These are phyloP conservation scores for Termitomyces eurrhizus DNA, from an alignment of 768 basidiomycete species.

Conservation along the genomic window DNA sequence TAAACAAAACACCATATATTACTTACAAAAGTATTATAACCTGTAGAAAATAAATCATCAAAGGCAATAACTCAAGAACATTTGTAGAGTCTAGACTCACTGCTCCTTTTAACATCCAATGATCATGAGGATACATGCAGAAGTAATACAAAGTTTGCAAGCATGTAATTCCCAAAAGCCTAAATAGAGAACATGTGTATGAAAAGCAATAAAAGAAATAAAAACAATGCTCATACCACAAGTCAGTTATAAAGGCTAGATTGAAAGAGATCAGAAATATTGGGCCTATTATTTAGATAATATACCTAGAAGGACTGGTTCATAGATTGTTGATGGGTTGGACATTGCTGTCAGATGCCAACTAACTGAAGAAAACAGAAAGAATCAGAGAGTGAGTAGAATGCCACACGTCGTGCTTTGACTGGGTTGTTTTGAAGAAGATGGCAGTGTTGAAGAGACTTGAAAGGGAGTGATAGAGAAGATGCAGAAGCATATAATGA, in stretches of 20 bases:
- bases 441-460: neutral
- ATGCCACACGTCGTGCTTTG: neutral
- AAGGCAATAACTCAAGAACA: neutral
- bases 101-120: neutral
- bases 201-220: neutral
- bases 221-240: neutral
- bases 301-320: neutral
- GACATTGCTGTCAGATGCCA: neutral
- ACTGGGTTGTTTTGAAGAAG: neutral
- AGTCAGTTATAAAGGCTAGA: neutral
- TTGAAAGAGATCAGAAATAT: neutral
- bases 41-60: neutral
- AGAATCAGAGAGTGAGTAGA: neutral
- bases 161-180: neutral
- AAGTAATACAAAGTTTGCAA: neutral
- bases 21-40: neutral
- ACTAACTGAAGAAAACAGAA: neutral
- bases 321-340: neutral
- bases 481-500: neutral
- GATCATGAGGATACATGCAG: neutral
- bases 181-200: neutral
- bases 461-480: neutral
- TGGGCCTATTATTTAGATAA: neutral
- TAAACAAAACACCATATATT: neutral
- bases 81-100: neutral